phyloP scores from a whole-genome alignment of 2,329 filamentous ascomycete species.

The Alternaria solani region DNA sequence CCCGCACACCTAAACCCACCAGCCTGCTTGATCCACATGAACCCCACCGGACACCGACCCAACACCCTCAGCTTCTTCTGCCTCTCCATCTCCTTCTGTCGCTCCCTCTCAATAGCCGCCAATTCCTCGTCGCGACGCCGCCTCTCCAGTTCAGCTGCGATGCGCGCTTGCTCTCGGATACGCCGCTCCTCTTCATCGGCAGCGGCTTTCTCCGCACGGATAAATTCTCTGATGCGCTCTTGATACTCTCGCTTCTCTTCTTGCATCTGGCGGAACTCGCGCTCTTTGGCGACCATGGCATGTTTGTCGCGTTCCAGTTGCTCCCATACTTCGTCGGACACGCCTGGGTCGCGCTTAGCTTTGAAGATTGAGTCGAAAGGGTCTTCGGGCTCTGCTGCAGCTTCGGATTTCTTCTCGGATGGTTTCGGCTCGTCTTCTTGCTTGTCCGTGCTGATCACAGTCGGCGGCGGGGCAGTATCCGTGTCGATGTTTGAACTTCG shows the following conservation, averaged over 20 bases:
- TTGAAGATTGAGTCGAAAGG: constrained; percentile 24
- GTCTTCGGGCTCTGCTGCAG: constrained; percentile 3
- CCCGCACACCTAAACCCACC: constrained; percentile 70
- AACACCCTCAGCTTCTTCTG: constrained; percentile 61
- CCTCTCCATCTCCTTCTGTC: constrained; percentile 51
- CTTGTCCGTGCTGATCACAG: constrained; percentile 4
- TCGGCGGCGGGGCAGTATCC: constrained; percentile 12
- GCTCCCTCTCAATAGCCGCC: constrained; percentile 51
- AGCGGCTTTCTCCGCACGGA: constrained; percentile 20
- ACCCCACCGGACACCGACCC: constrained; percentile 67
- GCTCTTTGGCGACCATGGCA: constrained; percentile 42
- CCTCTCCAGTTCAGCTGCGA: constrained; percentile 30
- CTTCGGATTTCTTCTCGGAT: not conserved
- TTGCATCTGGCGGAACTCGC: constrained; percentile 49
- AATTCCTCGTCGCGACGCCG: constrained; percentile 41
- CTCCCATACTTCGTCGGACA: constrained; percentile 68
- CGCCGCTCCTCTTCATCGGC: constrained; percentile 23
- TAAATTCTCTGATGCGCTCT: constrained; percentile 32
- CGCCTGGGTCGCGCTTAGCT: constrained; percentile 61
- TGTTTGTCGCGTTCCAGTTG: constrained; percentile 63
- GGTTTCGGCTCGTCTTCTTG: constrained; percentile 7
- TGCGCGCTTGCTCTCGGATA: constrained; percentile 25
- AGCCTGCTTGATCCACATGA: constrained; percentile 66
- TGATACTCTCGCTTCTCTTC: constrained; percentile 26
- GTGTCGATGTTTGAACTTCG: constrained; percentile 8